A percentile compares a stretch with the other conserved stretches of the same genome.
These are phyloP conservation scores for Ogataea paraovalis DNA, from an alignment of 805 yeast species.

Conservation along the genomic window DNA sequence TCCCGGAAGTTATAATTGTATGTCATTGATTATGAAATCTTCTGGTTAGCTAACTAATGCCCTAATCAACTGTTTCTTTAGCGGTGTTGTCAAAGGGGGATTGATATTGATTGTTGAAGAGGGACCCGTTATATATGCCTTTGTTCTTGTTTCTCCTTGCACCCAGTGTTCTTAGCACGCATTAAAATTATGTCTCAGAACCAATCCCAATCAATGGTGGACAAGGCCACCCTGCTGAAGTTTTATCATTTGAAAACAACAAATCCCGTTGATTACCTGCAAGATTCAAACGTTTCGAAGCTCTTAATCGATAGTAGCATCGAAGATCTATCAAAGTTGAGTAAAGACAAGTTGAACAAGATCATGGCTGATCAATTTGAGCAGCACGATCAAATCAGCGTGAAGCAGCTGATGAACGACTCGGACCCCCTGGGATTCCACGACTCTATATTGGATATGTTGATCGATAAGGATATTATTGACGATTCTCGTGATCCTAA, in stretches of 20 bases:
- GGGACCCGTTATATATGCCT: too few species aligned
- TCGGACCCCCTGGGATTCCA: conserved; percentile 56
- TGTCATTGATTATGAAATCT: too few species aligned
- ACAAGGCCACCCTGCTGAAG: conserved; percentile 15
- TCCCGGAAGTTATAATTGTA: background rate
- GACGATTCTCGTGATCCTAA: conserved; percentile 36
- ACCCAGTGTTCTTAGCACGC: too few species aligned
- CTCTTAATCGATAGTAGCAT: background rate
- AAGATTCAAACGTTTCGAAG: conserved; percentile 20
- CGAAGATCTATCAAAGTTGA: conserved; percentile 18
- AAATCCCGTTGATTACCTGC: conserved; percentile 33
- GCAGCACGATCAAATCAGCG: background rate
- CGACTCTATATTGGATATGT: conserved; percentile 39
- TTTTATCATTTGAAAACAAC: conserved; percentile 43
- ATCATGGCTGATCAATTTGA: conserved; percentile 20
- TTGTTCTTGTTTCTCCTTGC: too few species aligned
- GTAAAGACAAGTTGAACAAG: conserved; percentile 23
- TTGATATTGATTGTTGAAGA: too few species aligned
- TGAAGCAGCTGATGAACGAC: conserved; percentile 4
- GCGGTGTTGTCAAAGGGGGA: too few species aligned
- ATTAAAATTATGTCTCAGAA: background rate
- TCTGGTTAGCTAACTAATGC: too few species aligned
- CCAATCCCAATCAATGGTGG: background rate
- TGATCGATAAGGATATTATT: conserved; percentile 37
- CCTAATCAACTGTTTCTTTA: too few species aligned